Evolutionary conservation across 2,329 filamentous ascomycete genomes (phyloP).

Genomic region (Gremmenia infestans): DNA sequence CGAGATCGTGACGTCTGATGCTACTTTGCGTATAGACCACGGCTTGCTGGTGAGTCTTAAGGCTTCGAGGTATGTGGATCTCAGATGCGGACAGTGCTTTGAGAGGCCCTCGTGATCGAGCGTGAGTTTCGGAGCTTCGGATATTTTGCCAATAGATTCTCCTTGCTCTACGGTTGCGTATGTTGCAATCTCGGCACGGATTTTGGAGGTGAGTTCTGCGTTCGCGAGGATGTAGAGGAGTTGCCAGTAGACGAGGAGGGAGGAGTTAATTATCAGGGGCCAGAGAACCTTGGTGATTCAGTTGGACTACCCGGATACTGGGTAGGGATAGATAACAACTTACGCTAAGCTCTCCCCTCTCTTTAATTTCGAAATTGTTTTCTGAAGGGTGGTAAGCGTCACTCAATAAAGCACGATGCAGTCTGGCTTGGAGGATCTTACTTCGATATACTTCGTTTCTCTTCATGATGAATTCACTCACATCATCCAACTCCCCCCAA

Average conservation of each 20-base stretch:
- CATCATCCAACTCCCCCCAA: conserved; percentile 44
- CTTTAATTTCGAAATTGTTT: conserved; percentile 33
- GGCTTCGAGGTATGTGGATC: conserved; percentile 41
- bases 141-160: conserved; percentile 25
- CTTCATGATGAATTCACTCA: conserved; percentile 40
- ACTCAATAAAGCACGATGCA: background rate
- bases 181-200: conserved; percentile 41
- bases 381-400: conserved; percentile 17
- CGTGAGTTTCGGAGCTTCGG: conserved; percentile 33
- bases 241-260: conserved; percentile 48
- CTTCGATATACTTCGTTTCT: conserved; percentile 38
- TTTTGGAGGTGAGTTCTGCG: conserved; percentile 35
- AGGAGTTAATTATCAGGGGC: conserved; percentile 49
- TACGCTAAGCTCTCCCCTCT: conserved; percentile 41
- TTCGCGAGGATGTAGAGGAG: conserved; percentile 41
- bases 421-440: conserved; percentile 14
- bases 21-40: conserved; percentile 38
- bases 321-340: background rate
- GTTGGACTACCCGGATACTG: background rate
- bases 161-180: conserved; percentile 35
- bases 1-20: conserved; percentile 33
- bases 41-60: conserved; percentile 39
- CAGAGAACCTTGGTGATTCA: conserved; percentile 39
- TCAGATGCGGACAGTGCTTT: conserved; percentile 41
- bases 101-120: conserved; percentile 38